Evolutionary conservation across 1,284 basidiomycete genomes (phyloP), one percentile per base, ranked within the genome.

Genomic region (Cryptococcus sp.): DNA sequence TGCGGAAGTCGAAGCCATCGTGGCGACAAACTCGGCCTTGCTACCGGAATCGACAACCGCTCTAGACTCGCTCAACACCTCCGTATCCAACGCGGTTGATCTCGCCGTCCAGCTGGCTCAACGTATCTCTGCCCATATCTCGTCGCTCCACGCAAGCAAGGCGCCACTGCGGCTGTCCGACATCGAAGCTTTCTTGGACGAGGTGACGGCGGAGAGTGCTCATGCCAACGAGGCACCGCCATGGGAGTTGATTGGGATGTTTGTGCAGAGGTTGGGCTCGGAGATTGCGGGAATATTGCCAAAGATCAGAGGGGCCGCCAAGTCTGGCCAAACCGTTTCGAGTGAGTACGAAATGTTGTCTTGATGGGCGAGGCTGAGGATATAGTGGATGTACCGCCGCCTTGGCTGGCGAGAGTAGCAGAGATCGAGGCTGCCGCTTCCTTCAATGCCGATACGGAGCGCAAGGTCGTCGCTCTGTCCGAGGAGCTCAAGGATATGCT

Each of bases 61-160:
- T 36, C 79, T 94, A 54, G 81, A 84, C 54, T 78, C 80, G 1
- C 72, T 93, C 16, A 83, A 80, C 48, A 81, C 83, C 47, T 78
- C 81, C 18, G 82, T 87, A 2, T 83, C 86, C 0, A 87, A 89
- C 56, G 79, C 91, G 2, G 83, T 88, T 54, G 88, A 92, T 71
- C 87, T 94, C 62, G 86, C 88, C 60, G 86, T 93, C 50, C 86
- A 86, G 86, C 79, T 95, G 42, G 91, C 90, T 0, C 87, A 93
- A 76, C 79, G 84, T 62, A 83, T 91, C 40, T 84, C 86, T 72
- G 82, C 82, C 1, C 86, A 95, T 66, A 75, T 89, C 16, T 77
- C 79, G 45, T 84, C 89, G 45, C 80, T 86, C 7, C 82, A 87
- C 38, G 75, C 79, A 11, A 80, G 82, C 34, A 93, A 92, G 70